Evolutionary conservation across 495 filamentous ascomycete genomes (phyloP).

Genomic region (Hypoxylon rickii): DNA sequence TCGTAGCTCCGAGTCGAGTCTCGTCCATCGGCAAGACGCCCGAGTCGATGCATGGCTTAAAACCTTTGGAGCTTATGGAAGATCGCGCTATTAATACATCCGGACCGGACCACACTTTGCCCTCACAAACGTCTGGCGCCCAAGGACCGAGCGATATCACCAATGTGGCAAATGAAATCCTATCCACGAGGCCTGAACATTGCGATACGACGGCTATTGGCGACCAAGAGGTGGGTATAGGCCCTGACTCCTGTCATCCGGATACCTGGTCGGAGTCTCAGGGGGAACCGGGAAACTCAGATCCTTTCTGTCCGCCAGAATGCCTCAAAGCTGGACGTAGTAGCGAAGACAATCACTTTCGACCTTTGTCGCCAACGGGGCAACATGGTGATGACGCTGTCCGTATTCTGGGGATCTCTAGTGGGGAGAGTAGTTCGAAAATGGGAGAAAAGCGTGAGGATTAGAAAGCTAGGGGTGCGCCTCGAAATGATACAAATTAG

Average conservation of each 20-base stretch:
- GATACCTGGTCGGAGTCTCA: conserved; percentile 30
- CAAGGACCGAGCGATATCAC: not conserved
- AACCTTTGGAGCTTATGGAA: not conserved
- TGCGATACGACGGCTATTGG: not conserved
- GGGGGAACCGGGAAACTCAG: conserved; percentile 35
- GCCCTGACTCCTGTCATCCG: conserved; percentile 22
- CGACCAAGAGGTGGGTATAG: not conserved
- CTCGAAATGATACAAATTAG: no score
- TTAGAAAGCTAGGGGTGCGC: not conserved
- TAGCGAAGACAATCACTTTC: not conserved
- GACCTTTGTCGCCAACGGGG: not conserved
- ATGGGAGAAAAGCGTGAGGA: not conserved
- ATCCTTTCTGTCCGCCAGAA: conserved; percentile 31
- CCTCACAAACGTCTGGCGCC: not conserved
- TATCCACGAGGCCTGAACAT: not conserved
- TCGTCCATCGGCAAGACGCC: conserved; percentile 18
- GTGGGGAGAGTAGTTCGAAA: not conserved
- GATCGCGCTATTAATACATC: no score
- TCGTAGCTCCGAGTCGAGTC: conserved; percentile 5
- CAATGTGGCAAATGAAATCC: not conserved
- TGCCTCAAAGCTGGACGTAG: conserved; percentile 20
- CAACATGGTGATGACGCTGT: not conserved
- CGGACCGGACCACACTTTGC: no score
- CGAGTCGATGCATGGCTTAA: not conserved
- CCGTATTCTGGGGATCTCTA: not conserved